A percentile compares a stretch with the other conserved stretches of the same genome.
Evolutionary conservation across 2,329 filamentous ascomycete species (phyloP).

Genomic region (Xylariaceae sp.): DNA sequence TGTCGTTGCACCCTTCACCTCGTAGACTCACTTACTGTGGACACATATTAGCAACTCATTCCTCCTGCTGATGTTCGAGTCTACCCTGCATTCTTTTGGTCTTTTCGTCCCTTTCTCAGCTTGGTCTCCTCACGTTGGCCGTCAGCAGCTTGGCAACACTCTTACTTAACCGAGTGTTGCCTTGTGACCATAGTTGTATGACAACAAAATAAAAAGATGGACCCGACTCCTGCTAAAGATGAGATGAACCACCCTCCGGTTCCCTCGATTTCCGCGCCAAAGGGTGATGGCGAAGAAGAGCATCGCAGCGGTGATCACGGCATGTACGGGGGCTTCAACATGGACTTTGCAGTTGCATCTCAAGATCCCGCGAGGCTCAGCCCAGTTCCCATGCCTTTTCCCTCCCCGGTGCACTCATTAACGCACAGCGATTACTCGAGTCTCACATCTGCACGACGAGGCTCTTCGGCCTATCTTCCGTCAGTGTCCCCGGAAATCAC

Average conservation of each 20-base stretch:
- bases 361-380: not conserved
- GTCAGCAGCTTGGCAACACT: no score
- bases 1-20: no score
- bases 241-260: constrained; percentile 15
- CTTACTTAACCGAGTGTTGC: no score
- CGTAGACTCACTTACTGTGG: no score
- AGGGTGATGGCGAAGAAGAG: constrained; percentile 9
- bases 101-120: no score
- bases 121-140: no score
- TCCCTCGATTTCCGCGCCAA: constrained; percentile 27
- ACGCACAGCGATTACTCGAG: constrained; percentile 4
- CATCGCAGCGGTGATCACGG: not conserved
- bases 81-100: no score
- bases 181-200: not conserved
- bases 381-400: not conserved
- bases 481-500: constrained; percentile 9
- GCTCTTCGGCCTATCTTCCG: constrained; percentile 1
- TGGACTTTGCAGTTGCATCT: not conserved
- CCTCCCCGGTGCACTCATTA: not conserved
- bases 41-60: no score
- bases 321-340: not conserved
- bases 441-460: not conserved
- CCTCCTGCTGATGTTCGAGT: no score
- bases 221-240: not conserved
- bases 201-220: constrained; percentile 2